A percentile compares a stretch with the other conserved stretches of the same genome.
Conservation (phyloP, 106 monocot species). For the Ottelia alismoides region DNA sequence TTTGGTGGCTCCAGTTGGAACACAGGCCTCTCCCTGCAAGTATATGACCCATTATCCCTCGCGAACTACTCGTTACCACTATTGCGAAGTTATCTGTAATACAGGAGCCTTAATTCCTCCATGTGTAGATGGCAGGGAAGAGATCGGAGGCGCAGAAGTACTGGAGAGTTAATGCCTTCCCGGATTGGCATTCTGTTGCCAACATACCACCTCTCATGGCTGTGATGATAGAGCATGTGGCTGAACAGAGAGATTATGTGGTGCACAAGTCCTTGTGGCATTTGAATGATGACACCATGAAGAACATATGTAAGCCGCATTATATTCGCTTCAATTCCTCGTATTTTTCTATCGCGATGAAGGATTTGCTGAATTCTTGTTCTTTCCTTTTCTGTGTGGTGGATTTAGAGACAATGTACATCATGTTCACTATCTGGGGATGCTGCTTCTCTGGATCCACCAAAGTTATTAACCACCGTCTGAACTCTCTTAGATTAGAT, state of each 20-base stretch:
- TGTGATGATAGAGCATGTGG: slow-evolving; percentile 68
- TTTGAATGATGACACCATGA: slow-evolving; percentile 58
- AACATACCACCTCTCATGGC: slow-evolving; percentile 70
- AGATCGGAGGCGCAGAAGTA: slow-evolving; percentile 3
- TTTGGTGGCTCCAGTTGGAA: slow-evolving; percentile 1
- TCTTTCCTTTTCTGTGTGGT: not conserved
- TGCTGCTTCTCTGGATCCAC: slow-evolving; percentile 83
- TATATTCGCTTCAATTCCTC: not conserved
- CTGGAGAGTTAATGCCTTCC: slow-evolving; percentile 47
- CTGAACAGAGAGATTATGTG: slow-evolving; percentile 41
- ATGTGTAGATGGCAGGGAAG: not conserved
- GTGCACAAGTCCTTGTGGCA: slow-evolving; percentile 83
- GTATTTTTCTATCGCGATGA: not conserved
- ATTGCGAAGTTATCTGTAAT: not conserved
- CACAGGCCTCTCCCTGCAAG: too few relatives aligned
- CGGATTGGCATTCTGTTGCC: slow-evolving; percentile 22
- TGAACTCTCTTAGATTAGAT: not conserved
- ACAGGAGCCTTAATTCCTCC: too few relatives aligned
- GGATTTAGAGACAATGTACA: slow-evolving; percentile 74
- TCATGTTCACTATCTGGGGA: slow-evolving; percentile 90
- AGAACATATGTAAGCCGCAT: slow-evolving; percentile 59
- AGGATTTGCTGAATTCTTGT: too few relatives aligned
- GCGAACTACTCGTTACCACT: too few relatives aligned
- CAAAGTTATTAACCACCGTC: too few relatives aligned
- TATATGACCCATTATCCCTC: too few relatives aligned